Conservation (phyloP, 352 stramenopile species). For the Phytophthora palmivora region DNA sequence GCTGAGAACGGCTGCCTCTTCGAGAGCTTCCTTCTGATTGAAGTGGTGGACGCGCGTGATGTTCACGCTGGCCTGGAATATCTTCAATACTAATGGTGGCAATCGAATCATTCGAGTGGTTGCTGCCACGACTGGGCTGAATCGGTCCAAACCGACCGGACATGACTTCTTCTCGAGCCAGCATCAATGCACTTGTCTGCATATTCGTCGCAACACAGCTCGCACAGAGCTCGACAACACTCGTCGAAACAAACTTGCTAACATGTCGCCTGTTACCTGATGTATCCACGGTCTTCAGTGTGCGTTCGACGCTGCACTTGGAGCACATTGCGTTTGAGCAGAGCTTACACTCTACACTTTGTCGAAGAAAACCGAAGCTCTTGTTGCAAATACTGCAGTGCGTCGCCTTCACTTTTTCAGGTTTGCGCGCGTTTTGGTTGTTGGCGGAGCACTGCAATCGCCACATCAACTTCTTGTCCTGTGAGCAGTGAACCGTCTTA, state of each 20-base stretch:
- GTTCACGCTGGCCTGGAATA: conserved; percentile 33
- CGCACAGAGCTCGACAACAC: conserved; percentile 46
- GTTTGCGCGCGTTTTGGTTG: conserved; percentile 25
- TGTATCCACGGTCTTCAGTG: conserved; percentile 46
- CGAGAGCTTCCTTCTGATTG: conserved; percentile 21
- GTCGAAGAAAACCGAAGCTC: conserved; percentile 43
- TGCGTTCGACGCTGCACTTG: conserved; percentile 52
- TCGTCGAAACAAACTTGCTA: conserved; percentile 47
- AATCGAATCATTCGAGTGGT: conserved; percentile 20
- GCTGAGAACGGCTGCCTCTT: conserved; percentile 10
- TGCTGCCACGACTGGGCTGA: conserved; percentile 16
- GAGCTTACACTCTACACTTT: conserved; percentile 50
- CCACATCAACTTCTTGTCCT: conserved; percentile 66
- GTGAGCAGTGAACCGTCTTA: conserved; percentile 48
- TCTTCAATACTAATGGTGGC: conserved; percentile 43
- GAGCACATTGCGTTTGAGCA: conserved; percentile 55
- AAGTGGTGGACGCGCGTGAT: conserved; percentile 26
- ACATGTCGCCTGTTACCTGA: conserved; percentile 33
- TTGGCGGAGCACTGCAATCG: conserved; percentile 37
- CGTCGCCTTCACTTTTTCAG: conserved; percentile 25
- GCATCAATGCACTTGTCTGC: conserved; percentile 45
- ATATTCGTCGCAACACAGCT: conserved; percentile 42
- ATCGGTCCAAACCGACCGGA: conserved; percentile 40
- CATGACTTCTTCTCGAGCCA: conserved; percentile 54
- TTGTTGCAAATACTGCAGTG: conserved; percentile 57